Evolutionary conservation across 2,329 filamentous ascomycete species (phyloP).

Genomic region (Macrophomina phaseolina): DNA sequence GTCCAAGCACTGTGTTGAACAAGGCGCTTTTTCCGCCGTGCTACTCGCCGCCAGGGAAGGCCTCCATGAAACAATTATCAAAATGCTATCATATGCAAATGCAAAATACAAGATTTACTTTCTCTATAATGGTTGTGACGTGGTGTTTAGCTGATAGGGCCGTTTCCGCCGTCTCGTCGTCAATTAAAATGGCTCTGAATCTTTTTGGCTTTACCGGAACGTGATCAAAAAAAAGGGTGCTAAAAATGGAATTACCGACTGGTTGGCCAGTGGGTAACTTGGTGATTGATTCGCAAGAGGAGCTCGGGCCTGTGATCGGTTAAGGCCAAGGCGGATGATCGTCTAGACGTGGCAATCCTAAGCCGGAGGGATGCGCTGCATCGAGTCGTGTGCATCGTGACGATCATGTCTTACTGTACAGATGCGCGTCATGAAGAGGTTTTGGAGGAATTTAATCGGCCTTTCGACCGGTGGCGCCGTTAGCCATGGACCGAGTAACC

Average conservation of each 20-base stretch:
- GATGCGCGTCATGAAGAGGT: not conserved
- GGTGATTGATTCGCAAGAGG: not conserved
- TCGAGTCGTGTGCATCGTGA: constrained; percentile 7
- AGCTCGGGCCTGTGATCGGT: not conserved
- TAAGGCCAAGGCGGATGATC: not conserved
- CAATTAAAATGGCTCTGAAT: constrained; percentile 25
- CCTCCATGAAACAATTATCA: not conserved
- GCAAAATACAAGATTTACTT: not conserved
- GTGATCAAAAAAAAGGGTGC: not conserved
- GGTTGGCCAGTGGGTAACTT: not conserved
- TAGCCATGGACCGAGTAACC: constrained; percentile 24
- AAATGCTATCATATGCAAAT: not conserved
- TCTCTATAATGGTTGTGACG: not conserved
- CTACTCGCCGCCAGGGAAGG: not conserved
- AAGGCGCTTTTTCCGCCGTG: not conserved
- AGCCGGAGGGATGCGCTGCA: not conserved
- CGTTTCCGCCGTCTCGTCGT: constrained; percentile 26
- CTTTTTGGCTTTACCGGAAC: not conserved
- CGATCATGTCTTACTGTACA: not conserved
- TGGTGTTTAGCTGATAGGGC: constrained; percentile 11
- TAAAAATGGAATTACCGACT: not conserved
- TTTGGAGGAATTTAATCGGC: not conserved
- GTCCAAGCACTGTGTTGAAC: not conserved
- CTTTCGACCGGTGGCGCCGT: constrained; percentile 20
- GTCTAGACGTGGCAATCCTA: not conserved